These are phyloP conservation scores for Claviceps sp. DNA, from an alignment of 2,329 filamentous ascomycete species.

Conservation along the genomic window DNA sequence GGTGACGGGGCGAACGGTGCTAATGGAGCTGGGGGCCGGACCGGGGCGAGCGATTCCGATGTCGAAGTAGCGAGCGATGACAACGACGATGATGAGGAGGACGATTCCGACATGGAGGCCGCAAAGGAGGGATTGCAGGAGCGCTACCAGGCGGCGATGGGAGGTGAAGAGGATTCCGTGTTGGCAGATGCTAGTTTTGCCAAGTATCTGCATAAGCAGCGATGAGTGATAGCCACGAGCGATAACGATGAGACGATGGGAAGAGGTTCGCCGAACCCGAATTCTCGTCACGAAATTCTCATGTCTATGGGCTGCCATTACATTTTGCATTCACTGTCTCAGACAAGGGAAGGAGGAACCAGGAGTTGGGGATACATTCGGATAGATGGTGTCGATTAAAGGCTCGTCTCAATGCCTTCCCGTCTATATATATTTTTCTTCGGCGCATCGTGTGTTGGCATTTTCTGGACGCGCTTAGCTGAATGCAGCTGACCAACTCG, in stretches of 20 bases:
- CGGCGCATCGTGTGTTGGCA: no score
- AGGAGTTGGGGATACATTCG: no score
- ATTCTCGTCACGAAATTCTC: no score
- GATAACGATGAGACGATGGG: not conserved
- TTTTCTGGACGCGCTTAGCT: no score
- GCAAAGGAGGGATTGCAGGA: conserved; percentile 55
- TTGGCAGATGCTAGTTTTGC: conserved; percentile 47
- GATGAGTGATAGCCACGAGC: not conserved
- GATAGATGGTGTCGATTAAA: no score
- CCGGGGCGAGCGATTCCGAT: conserved; percentile 30
- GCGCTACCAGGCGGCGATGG: conserved; percentile 65
- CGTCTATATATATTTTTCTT: no score
- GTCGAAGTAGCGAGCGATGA: conserved; percentile 46
- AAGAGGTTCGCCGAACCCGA: no score
- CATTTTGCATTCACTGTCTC: no score
- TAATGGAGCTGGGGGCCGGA: conserved; percentile 8
- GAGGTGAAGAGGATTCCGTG: conserved; percentile 38
- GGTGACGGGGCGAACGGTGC: conserved; percentile 11
- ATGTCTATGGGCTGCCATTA: no score
- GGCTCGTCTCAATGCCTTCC: no score
- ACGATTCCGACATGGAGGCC: conserved; percentile 44
- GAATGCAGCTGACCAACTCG: no score
- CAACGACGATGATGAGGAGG: conserved; percentile 36
- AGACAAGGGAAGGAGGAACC: no score
- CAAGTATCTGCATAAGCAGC: conserved; percentile 40